Conservation (phyloP, 495 filamentous ascomycete species). For the Tuber borchii region DNA sequence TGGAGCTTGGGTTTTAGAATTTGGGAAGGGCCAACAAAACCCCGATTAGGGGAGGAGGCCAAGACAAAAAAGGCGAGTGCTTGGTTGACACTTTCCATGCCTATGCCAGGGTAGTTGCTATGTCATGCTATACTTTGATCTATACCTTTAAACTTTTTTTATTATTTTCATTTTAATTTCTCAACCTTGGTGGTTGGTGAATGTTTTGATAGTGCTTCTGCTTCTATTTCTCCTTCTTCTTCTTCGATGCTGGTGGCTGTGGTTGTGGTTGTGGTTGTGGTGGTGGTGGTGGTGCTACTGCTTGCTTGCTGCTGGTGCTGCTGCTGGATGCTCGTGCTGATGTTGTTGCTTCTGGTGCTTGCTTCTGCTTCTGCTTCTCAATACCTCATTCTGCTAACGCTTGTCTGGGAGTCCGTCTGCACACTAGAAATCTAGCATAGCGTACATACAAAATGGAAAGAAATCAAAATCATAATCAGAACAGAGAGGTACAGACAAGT, state of each 20-base stretch:
- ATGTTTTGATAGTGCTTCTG: background rate
- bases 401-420: background rate
- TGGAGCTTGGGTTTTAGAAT: background rate
- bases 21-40: background rate
- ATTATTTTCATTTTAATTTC: background rate
- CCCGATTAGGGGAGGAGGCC: background rate
- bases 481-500: background rate
- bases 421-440: background rate
- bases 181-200: background rate
- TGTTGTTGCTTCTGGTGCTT: conserved; percentile 1
- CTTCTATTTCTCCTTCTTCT: background rate
- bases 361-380: background rate
- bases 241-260: background rate
- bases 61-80: background rate
- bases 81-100: background rate
- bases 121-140: background rate
- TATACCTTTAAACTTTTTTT: background rate
- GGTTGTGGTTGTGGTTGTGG: background rate
- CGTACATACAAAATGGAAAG: background rate
- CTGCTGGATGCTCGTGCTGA: background rate
- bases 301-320: background rate
- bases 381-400: background rate
- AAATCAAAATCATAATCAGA: background rate
- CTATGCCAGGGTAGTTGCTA: background rate
- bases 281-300: background rate